These are phyloP conservation scores for Tagetes erecta DNA, from an alignment of 129 eudicot genomes.

Conservation along the genomic window DNA sequence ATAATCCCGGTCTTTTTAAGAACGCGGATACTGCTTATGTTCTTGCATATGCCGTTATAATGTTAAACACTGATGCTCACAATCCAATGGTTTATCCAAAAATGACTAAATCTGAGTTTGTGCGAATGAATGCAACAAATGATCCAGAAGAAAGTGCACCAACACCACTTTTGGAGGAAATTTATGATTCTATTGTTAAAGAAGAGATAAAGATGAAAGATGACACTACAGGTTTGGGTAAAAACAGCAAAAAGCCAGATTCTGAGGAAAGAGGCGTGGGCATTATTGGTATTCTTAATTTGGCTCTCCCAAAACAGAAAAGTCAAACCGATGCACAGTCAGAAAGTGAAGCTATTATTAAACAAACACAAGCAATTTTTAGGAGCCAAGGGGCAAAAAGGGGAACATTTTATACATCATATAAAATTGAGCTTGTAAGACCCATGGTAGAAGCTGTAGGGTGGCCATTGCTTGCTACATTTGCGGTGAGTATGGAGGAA, in stretches of 20 bases:
- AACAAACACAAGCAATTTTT: slow-evolving; percentile 76
- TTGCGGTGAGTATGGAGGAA: slow-evolving; percentile 96
- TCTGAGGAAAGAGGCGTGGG: slow-evolving; percentile 68
- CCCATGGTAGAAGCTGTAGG: slow-evolving; percentile 97
- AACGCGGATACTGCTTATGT: slow-evolving; percentile 96
- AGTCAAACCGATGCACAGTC: slow-evolving; percentile 61
- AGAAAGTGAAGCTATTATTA: slow-evolving; percentile 82
- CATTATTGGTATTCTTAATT: slow-evolving; percentile 80
- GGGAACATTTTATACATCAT: slow-evolving; percentile 80
- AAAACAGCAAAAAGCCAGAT: slow-evolving; percentile 69
- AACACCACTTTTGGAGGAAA: slow-evolving; percentile 79
- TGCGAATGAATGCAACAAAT: slow-evolving; percentile 69
- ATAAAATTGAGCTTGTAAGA: slow-evolving; percentile 76
- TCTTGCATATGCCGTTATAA: slow-evolving; percentile 97
- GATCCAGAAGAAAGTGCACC: slow-evolving; percentile 93
- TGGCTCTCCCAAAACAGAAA: slow-evolving; percentile 83
- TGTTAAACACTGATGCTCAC: slow-evolving; percentile 98
- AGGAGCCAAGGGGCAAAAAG: slow-evolving; percentile 76
- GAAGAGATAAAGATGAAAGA: slow-evolving; percentile 96
- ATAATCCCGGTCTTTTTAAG: slow-evolving; percentile 93
- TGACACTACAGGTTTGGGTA: slow-evolving; percentile 48
- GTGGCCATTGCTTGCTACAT: slow-evolving; percentile 97
- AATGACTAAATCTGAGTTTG: slow-evolving; percentile 88
- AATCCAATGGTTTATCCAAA: slow-evolving; percentile 96
- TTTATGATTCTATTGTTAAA: slow-evolving; percentile 85